Evolutionary conservation across 768 basidiomycete species (phyloP), one percentile per base, ranked within the genome.

Genomic region (Boletus reticulatus): DNA sequence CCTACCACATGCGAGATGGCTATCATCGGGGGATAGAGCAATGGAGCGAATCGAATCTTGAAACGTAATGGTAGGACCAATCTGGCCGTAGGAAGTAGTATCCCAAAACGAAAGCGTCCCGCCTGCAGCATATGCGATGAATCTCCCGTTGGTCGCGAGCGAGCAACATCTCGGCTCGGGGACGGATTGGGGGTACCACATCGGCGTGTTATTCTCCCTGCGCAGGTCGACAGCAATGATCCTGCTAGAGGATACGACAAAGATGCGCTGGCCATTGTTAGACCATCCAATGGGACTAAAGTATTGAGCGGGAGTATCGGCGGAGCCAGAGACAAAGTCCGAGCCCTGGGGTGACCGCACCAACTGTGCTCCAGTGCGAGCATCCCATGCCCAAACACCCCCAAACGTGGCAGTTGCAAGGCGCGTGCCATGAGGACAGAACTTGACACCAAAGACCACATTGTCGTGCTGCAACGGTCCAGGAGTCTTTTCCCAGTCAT

Each of bases 381-480:
- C 4, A n/a, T 60, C 52, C 52, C 58, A 60, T 27, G 51, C 19
- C 4, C 45, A 48, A 29, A 60, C 10, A 19, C 37, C 51, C 7
- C 39, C 24, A 11, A 36, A 45, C 4, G 58, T 50, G 6, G 32
- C 49, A 1, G 48, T 55, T 3, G 53, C 53, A 0, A 61, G 44
- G 6, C 24, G 45, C 2, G 49, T 19, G 4, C 52, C 58, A 6
- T 12, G 7, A 0, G 57, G 59, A 11, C 52, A 60, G 27, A 60
- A 60, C 4, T 48, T 55, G 41, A 60, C 41, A 2, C 42, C 57
- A 12, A 50, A 36, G 6, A 60, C 43, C 5, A 19, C 17, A 29
- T 29, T 29, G 29, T 48, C 17, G 20, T 60, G 59, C 31, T 48
- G 49, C 4, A 60, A 29, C 0, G 58, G 3, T 32, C 45, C 19